A percentile compares a stretch with the other conserved stretches of the same genome.
Conservation (phyloP, 2,329 filamentous ascomycete genomes). For the Aspergillus niger region DNA sequence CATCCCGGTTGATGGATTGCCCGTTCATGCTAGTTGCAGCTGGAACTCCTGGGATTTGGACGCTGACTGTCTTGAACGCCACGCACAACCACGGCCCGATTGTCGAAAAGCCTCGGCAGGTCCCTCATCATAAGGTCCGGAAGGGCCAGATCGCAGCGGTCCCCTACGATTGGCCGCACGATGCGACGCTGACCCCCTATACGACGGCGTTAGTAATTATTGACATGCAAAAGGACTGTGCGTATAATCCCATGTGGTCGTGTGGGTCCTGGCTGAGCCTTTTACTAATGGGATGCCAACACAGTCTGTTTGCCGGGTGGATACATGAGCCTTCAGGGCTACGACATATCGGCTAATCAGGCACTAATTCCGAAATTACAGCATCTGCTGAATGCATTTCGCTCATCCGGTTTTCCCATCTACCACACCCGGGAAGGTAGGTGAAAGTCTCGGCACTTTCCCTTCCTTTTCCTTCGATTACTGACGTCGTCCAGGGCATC, state of each 20-base stretch:
- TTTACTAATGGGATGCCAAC: constrained; percentile 13
- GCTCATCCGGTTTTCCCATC: constrained; percentile 43
- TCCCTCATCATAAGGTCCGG: constrained; percentile 45
- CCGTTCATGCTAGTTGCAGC: constrained; percentile 49
- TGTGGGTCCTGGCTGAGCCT: not conserved
- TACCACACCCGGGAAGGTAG: constrained; percentile 51
- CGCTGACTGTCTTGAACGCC: constrained; percentile 44
- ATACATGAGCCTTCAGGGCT: constrained; percentile 49
- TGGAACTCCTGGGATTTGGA: constrained; percentile 48
- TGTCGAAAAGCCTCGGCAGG: constrained; percentile 43
- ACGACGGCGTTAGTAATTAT: constrained; percentile 51
- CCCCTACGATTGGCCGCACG: constrained; percentile 52
- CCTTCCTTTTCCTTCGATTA: not conserved
- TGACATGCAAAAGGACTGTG: constrained; percentile 54
- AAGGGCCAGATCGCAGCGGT: constrained; percentile 46
- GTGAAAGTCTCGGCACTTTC: not conserved
- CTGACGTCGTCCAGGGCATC: constrained; percentile 41
- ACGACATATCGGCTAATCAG: constrained; percentile 44
- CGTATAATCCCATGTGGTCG: constrained; percentile 18
- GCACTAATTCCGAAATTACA: constrained; percentile 46
- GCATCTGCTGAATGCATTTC: constrained; percentile 41
- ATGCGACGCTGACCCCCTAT: constrained; percentile 46
- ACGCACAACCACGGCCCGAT: constrained; percentile 48
- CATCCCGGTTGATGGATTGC: constrained; percentile 48
- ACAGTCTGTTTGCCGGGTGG: constrained; percentile 47